Percentiles rank a stretch among this genome's conserved stretches.
Conservation (phyloP, 192 early-diverging fungal genomes). For the Entomortierella parvispora region DNA sequence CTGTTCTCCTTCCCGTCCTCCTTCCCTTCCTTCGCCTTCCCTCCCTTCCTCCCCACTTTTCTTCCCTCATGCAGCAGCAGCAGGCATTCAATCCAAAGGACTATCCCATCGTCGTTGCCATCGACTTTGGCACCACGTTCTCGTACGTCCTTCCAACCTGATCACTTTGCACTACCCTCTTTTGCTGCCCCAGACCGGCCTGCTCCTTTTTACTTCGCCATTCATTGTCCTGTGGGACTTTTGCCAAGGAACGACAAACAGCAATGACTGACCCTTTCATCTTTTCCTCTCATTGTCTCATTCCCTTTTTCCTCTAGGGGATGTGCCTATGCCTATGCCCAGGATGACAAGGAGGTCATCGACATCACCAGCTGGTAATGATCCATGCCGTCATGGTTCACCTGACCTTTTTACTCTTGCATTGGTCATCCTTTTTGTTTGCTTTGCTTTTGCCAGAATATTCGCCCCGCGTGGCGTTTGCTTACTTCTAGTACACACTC, state of each 20-base stretch:
- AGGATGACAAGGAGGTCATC: slow-evolving; percentile 29
- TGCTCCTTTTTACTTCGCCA: neutral
- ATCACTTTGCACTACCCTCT: neutral
- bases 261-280: too few species aligned
- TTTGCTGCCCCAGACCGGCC: neutral
- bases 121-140: slow-evolving; percentile 33
- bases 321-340: slow-evolving; percentile 19
- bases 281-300: too few species aligned
- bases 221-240: too few species aligned
- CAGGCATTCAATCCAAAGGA: slow-evolving; percentile 24
- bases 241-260: too few species aligned
- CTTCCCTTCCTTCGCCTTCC: slow-evolving; percentile 2
- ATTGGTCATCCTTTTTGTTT: too few species aligned
- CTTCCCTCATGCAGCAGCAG: slow-evolving; percentile 8
- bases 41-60: slow-evolving; percentile 3
- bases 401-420: too few species aligned
- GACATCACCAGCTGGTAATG: slow-evolving; percentile 22
- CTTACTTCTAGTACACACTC: too few species aligned
- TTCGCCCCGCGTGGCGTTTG: too few species aligned
- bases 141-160: slow-evolving; percentile 9
- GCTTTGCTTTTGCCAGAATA: too few species aligned
- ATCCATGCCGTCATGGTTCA: neutral
- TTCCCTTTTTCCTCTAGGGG: neutral
- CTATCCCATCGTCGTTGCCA: slow-evolving; percentile 37
- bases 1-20: slow-evolving; percentile 1